phyloP scores from a whole-genome alignment of 768 basidiomycete species.

The Leccinum variicolor region DNA sequence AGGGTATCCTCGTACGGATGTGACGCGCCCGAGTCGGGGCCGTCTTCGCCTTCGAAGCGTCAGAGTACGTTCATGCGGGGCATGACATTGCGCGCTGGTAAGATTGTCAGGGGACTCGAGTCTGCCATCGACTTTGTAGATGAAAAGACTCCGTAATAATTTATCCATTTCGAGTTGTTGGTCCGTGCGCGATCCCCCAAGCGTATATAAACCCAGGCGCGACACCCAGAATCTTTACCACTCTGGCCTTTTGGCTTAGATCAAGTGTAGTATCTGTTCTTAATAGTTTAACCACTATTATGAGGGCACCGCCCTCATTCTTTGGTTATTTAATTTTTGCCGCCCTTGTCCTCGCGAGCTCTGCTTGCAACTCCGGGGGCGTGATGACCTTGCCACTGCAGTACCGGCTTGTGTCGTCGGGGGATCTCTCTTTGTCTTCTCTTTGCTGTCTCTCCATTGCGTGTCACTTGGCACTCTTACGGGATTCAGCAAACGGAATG shows the following conservation, averaged over 20 bases:
- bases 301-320: conserved; percentile 50
- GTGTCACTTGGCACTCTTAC: not conserved
- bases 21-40: conserved; percentile 9
- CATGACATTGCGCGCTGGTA: conserved; percentile 33
- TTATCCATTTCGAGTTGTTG: conserved; percentile 4
- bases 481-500: conserved; percentile 14
- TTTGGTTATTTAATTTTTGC: conserved; percentile 49
- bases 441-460: conserved; percentile 3
- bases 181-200: conserved; percentile 13
- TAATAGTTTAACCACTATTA: conserved; percentile 60
- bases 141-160: conserved; percentile 9
- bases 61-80: conserved; percentile 31
- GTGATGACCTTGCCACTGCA: conserved; percentile 41
- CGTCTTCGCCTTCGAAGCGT: conserved; percentile 23
- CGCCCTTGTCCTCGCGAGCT: conserved; percentile 22
- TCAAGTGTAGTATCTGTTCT: conserved; percentile 80
- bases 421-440: conserved; percentile 37
- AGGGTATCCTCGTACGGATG: conserved; percentile 8
- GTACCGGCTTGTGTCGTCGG: conserved; percentile 57
- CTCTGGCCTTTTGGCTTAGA: conserved; percentile 66
- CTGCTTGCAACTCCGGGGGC: conserved; percentile 42
- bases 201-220: not conserved
- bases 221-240: conserved; percentile 16
- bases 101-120: conserved; percentile 37
- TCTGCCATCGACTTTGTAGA: conserved; percentile 42